Evolutionary conservation across 1,284 basidiomycete species (phyloP), one percentile per base, ranked within the genome.

Genomic region (Ganoderma boninense): DNA sequence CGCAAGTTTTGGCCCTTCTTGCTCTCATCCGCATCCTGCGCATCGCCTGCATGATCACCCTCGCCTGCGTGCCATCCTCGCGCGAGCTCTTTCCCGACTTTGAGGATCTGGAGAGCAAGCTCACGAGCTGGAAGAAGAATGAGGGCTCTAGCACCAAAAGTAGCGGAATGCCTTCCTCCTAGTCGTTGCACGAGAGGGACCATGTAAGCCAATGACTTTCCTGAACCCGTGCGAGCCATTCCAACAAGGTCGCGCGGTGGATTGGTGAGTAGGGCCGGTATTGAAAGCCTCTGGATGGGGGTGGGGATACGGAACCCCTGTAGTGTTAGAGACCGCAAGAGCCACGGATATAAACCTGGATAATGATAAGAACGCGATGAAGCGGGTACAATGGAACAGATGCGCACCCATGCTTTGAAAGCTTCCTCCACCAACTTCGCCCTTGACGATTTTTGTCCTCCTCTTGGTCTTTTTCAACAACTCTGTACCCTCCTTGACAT

Each of bases 211-310:
- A 99, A 88, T 16, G 97, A 98, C 83, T 99, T 99, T 72, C 98
- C 98, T 0, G 97, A 98, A 68, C 98, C 98, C 0, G 98, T 99
- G 23, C 98, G 88, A 29, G 98, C 97, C 98, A 99, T 99, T 66
- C 96, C 98, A 23, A 99, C 95, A 11, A 99, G 91, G 83, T 99
- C 98, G 64, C 95, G 87, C 2, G 97, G 95, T 54, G 98, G 97
- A 63, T 88, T 90, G 5, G 92, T 82, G 43, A 99, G 88, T 57
- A 99, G 89, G 40, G 92, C 85, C 0, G 98, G 98, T 65, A 99
- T 95, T 3, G 97, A 87, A 20, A 95, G 88, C 11, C 97, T 89
- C 82, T 99, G 98, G 64, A 99, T 99, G 0, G 98, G 98, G 0
- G 98, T 99, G 14, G 98, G 98, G 52, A 92, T 93, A 65, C 95